A percentile compares a stretch with the other conserved stretches of the same genome.
phyloP scores from a whole-genome alignment of 805 yeast species.

The Isabelozyma gotoi region DNA sequence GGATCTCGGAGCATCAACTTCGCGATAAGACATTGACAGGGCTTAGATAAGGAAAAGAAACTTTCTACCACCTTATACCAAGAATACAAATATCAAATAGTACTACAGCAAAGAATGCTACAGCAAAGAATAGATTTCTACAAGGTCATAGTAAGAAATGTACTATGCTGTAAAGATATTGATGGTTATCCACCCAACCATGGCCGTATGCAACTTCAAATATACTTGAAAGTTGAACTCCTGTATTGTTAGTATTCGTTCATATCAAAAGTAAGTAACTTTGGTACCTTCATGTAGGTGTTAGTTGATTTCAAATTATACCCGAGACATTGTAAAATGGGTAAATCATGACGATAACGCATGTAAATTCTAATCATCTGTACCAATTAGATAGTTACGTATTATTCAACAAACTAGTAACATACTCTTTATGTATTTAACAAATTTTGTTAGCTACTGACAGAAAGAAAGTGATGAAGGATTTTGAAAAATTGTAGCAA shows the following conservation, averaged over 20 bases:
- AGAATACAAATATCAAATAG: too few relatives aligned
- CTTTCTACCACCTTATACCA: too few relatives aligned
- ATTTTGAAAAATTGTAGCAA: neutral
- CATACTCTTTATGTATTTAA: too few relatives aligned
- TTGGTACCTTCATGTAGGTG: slow-evolving; percentile 37
- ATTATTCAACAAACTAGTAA: too few relatives aligned
- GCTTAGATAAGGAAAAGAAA: neutral
- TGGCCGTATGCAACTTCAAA: too few relatives aligned
- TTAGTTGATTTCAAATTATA: slow-evolving; percentile 43
- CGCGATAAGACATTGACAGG: neutral
- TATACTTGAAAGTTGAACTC: neutral
- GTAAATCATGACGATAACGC: slow-evolving; percentile 52
- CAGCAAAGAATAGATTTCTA: neutral
- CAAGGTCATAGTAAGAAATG: neutral
- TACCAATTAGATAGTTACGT: neutral
- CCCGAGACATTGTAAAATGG: slow-evolving; percentile 36
- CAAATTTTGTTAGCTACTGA: too few relatives aligned
- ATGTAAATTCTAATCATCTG: slow-evolving; percentile 27
- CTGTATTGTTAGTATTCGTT: neutral
- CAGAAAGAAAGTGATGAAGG: too few relatives aligned
- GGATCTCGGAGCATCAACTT: neutral
- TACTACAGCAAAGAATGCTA: too few relatives aligned
- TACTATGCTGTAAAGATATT: neutral
- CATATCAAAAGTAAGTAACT: neutral
- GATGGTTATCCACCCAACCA: too few relatives aligned